phyloP scores from a whole-genome alignment of 2,329 filamentous ascomycete genomes.

The Colletotrichum spaethianum region DNA sequence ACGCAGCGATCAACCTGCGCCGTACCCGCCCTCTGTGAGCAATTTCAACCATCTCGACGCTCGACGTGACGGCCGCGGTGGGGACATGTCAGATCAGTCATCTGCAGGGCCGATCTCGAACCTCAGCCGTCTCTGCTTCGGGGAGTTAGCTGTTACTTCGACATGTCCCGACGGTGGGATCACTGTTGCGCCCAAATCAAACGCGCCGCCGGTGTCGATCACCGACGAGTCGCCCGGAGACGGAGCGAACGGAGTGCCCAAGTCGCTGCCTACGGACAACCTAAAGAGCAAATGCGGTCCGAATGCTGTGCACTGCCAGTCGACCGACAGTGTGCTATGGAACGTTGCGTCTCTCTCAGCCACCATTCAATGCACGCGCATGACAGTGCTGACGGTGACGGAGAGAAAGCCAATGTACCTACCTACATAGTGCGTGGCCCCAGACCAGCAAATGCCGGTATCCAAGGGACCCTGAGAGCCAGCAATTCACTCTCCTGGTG shows the following conservation, averaged over 20 bases:
- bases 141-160: conserved; percentile 9
- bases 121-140: background rate
- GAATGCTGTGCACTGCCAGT: background rate
- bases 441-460: conserved; percentile 17
- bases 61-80: conserved; percentile 25
- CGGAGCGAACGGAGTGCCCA: conserved; percentile 9
- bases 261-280: background rate
- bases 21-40: conserved; percentile 10
- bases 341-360: conserved; percentile 40
- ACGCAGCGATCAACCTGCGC: conserved; percentile 21
- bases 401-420: conserved; percentile 12
- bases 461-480: conserved; percentile 26
- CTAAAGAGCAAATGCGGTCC: background rate
- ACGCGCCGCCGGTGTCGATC: conserved; percentile 17
- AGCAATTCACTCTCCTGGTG: conserved; percentile 15
- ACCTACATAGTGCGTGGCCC: too few species aligned
- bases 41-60: conserved; percentile 16
- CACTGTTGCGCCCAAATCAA: conserved; percentile 11
- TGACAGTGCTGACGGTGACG: conserved; percentile 15
- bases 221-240: conserved; percentile 7
- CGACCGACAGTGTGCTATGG: conserved; percentile 14
- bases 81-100: conserved; percentile 35
- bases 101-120: conserved; percentile 35
- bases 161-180: conserved; percentile 14
- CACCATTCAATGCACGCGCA: conserved; percentile 16